Conservation (phyloP, 176 grass and related monocot species). For the Cenchrus fungigraminus region DNA sequence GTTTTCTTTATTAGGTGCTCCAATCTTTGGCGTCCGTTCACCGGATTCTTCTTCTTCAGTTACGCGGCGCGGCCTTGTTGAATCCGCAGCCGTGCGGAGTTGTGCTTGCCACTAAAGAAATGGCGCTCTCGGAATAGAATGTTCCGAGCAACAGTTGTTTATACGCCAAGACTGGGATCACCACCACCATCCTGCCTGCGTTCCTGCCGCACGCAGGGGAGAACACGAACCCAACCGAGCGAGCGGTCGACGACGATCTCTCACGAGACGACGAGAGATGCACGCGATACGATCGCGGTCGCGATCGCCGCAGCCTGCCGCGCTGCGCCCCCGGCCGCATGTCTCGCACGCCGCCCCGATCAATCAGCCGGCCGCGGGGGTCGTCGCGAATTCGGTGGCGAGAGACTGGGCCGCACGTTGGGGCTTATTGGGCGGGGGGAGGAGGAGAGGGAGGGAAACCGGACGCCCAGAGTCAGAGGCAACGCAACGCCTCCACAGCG, state of each 20-base stretch:
- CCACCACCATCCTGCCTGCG: neutral
- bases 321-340: neutral
- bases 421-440: neutral
- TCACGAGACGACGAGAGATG: constrained; percentile 27
- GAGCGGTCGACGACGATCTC: constrained; percentile 29
- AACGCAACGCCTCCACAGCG: neutral
- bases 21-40: neutral
- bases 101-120: constrained; percentile 46
- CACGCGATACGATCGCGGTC: neutral
- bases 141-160: constrained; percentile 41
- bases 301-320: neutral
- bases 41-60: constrained; percentile 37
- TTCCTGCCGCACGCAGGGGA: neutral
- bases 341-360: constrained; percentile 27
- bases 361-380: constrained; percentile 25
- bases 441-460: neutral
- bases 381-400: constrained; percentile 39
- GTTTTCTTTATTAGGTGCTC: constrained; percentile 5
- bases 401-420: constrained; percentile 44
- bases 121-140: constrained; percentile 1
- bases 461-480: neutral
- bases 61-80: neutral
- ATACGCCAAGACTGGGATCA: constrained; percentile 26
- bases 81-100: neutral
- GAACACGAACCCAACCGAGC: neutral